These are phyloP conservation scores for Kluyveromyces starmeri DNA, from an alignment of 805 yeast genomes.

Conservation along the genomic window DNA sequence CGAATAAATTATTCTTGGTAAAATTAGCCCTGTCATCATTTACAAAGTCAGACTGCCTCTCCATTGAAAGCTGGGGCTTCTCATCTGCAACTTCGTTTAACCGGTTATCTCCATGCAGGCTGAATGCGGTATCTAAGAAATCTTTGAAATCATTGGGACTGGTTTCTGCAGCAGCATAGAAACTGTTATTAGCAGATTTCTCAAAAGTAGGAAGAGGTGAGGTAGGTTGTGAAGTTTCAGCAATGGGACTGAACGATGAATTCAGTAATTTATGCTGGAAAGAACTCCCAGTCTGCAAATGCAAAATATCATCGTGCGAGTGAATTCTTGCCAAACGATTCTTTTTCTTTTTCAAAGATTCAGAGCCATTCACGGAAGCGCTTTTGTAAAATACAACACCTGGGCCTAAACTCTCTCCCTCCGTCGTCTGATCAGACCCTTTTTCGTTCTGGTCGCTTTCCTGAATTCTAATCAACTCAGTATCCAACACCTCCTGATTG, in stretches of 20 bases:
- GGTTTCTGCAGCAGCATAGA: neutral
- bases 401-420: no score
- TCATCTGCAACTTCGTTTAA: no score
- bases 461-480: slow-evolving; percentile 1
- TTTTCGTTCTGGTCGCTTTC: neutral
- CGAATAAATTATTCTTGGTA: no score
- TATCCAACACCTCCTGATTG: slow-evolving; percentile 1
- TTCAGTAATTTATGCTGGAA: slow-evolving; percentile 3
- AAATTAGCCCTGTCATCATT: no score
- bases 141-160: neutral
- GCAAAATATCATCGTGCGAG: slow-evolving; percentile 23
- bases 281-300: slow-evolving; percentile 10
- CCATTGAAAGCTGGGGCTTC: no score
- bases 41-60: no score
- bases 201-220: neutral
- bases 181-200: neutral
- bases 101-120: no score
- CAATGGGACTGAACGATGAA: slow-evolving; percentile 1
- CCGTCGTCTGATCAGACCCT: no score
- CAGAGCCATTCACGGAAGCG: no score
- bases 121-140: neutral
- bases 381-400: no score
- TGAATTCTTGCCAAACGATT: slow-evolving; percentile 25
- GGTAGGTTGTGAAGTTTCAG: neutral
- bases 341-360: slow-evolving; percentile 11